Evolutionary conservation across 2,329 filamentous ascomycete genomes (phyloP), one percentile per base, ranked within the genome.

Genomic region (Trichophyton equinum): DNA sequence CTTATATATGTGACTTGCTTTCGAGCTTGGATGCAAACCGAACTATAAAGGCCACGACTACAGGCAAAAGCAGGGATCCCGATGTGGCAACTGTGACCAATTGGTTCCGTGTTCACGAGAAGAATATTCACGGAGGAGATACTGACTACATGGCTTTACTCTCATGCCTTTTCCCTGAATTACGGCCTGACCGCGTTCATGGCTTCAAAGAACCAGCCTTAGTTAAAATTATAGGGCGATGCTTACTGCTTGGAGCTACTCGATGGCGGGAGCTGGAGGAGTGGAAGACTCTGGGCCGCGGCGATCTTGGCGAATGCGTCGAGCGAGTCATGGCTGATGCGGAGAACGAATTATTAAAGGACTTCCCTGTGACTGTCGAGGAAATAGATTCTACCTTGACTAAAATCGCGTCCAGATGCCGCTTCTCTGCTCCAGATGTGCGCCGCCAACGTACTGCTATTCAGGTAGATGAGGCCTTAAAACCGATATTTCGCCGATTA

Each of bases 101-200:
- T 30, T 96, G 91, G 91, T 94, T 95, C 72, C 70, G 71, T 13
- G 74, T 77, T 1, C 82, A 95, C 69, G 81, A 82, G 4, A 71
- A 73, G 15, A 72, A 74, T 1, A 78, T 95, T 15, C 75, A 85
- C 68, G 76, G 78, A 0, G 74, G 81, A 6, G 77, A 80, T 30
- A 82, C 82, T 1, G 76, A 85, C 67, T 76, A 79, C 1, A 75
- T 82, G 1, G 86, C 88, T 1, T 74, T 96, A 1, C 76, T 95
- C 0, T 91, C 88, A 1, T 85, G 86, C 2, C 73, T 96, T 0
- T 80, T 95, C 0, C 89, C 91, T 0, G 85, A 91, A 64, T 85
- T 81, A 65, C 80, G 90, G 59, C 85, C 84, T 2, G 90, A 95
- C 69, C 82, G 89, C 30, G 87, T 92, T 1, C 95, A 91, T 70